Base-by-base conservation (phyloP, 2,329 filamentous ascomycete genomes). In the Curvularia eragrostidis region DNA sequence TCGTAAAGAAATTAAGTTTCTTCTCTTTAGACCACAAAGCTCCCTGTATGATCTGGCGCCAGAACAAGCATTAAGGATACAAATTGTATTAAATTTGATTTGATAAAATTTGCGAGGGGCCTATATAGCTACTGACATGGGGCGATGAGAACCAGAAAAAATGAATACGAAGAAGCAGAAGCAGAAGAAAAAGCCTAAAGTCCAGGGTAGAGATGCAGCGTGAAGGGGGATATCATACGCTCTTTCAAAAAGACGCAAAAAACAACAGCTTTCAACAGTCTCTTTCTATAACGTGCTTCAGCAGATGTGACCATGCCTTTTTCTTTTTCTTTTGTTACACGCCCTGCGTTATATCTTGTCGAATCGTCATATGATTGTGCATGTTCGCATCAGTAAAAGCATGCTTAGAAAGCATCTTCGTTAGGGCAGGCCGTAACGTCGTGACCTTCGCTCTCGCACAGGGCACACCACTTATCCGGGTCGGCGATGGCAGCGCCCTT, bases 391-490 rank as follows among this genome's bases (percentile, higher is more conserved):
- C 19, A 38, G 23, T n/a, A 9, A 9, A 15, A 18, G 2, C 5
- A 12, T 18, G 18, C 44, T 55, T 70, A 77, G 49, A 77, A 90
- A 28, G 87, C 87, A 76, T 96, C 92, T 79, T 97, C 93, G 77
- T 96, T 90, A 12, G 93, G 93, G 78, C 93, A 97, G 77, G 96
- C 92, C 60, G 96, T 93, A 72, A 94, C 97, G 77, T 97, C 91
- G 75, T 99, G 95, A 13, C 95, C 95, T 71, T 99, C 95, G 61
- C 91, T 87, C 81, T 99, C 95, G 75, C 95, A 99, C 43, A 98
- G 83, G 15, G 95, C 95, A 78, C 95, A 99, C 95, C 95, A 99
- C 79, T 97, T 97, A 61, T 89, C 86, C 53, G 89, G 86, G 70
- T 98, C 92, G 15, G 72, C 72, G 19, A 72, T 69, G 9, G 63